A percentile compares a stretch with the other conserved stretches of the same genome.
These are phyloP conservation scores for Phytophthora sojae DNA, from an alignment of 352 stramenopile species.

Conservation along the genomic window DNA sequence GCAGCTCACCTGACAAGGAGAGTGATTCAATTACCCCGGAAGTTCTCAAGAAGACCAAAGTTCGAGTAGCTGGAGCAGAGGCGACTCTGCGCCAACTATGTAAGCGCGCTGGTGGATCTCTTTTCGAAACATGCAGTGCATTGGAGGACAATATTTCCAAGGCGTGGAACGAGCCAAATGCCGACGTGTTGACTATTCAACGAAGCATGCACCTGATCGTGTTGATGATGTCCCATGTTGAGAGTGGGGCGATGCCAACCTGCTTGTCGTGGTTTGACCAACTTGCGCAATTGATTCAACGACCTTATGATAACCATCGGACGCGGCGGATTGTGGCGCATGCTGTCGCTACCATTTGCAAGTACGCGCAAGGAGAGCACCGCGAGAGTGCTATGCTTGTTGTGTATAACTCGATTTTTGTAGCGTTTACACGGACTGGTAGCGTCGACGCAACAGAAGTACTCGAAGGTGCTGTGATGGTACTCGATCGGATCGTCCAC, in stretches of 20 bases:
- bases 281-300: slow-evolving; percentile 39
- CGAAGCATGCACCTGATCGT: slow-evolving; percentile 59
- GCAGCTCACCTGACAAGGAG: slow-evolving; percentile 4
- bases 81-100: slow-evolving; percentile 53
- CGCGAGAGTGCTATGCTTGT: slow-evolving; percentile 55
- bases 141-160: slow-evolving; percentile 49
- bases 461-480: slow-evolving; percentile 58
- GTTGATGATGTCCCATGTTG: slow-evolving; percentile 47
- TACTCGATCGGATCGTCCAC: slow-evolving; percentile 62
- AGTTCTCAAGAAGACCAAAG: slow-evolving; percentile 38
- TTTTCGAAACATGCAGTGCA: slow-evolving; percentile 47
- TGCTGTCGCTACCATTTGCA: slow-evolving; percentile 60
- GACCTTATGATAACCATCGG: slow-evolving; percentile 27
- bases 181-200: slow-evolving; percentile 49
- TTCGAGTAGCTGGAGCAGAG: slow-evolving; percentile 58
- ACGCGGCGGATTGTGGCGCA: slow-evolving; percentile 48
- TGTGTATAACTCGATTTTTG: slow-evolving; percentile 63
- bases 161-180: slow-evolving; percentile 37
- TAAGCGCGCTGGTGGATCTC: slow-evolving; percentile 26
- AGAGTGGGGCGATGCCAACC: slow-evolving; percentile 30
- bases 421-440: slow-evolving; percentile 25
- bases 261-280: slow-evolving; percentile 58
- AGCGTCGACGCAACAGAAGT: slow-evolving; percentile 7
- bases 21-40: slow-evolving; percentile 22
- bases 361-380: slow-evolving; percentile 28